phyloP scores from a whole-genome alignment of 345 rosid species.

The Sapria himalayana region DNA sequence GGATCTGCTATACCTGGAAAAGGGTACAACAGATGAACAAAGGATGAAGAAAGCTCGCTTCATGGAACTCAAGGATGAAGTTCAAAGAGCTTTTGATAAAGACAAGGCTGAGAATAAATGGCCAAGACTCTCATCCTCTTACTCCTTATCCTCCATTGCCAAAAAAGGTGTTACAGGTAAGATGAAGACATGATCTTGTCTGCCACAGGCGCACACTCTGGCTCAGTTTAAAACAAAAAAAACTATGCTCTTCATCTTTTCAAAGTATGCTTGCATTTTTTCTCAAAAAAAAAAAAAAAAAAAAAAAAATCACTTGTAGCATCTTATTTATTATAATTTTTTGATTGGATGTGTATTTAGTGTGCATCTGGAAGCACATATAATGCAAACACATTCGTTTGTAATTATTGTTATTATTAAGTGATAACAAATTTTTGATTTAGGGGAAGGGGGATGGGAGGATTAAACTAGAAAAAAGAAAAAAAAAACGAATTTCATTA shows the following conservation, averaged over 20 bases:
- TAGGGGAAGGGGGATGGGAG: background rate
- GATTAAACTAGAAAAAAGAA: background rate
- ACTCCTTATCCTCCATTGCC: constrained; percentile 13
- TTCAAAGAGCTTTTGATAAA: constrained; percentile 22
- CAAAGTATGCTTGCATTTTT: background rate
- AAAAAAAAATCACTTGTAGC: background rate
- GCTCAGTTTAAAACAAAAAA: constrained; percentile 14
- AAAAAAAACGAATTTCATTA: background rate
- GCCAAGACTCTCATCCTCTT: constrained; percentile 9
- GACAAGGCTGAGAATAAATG: constrained; percentile 17
- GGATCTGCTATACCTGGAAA: constrained; percentile 14
- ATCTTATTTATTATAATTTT: too few species aligned
- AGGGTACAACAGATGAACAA: constrained; percentile 23
- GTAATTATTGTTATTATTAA: too few species aligned
- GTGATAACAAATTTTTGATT: background rate
- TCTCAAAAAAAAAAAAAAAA: background rate
- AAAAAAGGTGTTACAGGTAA: constrained; percentile 7
- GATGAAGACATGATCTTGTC: too few species aligned
- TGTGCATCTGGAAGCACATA: too few species aligned
- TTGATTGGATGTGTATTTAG: too few species aligned
- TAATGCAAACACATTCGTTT: too few species aligned
- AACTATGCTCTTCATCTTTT: constrained; percentile 6
- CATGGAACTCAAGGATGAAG: constrained; percentile 23
- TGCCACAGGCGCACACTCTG: too few species aligned
- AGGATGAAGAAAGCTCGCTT: constrained; percentile 16